Evolutionary conservation across 257 asterid species (phyloP).

Genomic region (Plantago elongata): DNA sequence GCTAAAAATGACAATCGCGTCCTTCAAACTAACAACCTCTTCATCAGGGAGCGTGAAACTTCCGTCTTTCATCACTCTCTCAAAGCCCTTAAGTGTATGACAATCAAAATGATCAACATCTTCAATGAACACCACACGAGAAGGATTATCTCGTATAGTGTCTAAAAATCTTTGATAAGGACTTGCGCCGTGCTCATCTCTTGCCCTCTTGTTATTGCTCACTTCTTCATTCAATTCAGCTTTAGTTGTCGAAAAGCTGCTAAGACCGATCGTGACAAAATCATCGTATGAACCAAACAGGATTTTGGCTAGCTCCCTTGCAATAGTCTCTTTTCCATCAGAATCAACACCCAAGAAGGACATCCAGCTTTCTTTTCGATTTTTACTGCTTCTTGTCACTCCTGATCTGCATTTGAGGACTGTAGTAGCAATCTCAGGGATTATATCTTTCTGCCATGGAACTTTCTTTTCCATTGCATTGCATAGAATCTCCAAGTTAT

Average conservation of each 20-base stretch:
- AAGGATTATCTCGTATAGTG: slow-evolving; percentile 53
- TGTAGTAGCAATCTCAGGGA: slow-evolving; percentile 45
- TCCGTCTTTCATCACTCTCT: slow-evolving; percentile 44
- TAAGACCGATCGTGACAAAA: slow-evolving; percentile 37
- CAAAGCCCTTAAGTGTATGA: slow-evolving; percentile 36
- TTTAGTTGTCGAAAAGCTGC: slow-evolving; percentile 34
- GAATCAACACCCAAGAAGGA: slow-evolving; percentile 57
- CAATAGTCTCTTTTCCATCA: slow-evolving; percentile 57
- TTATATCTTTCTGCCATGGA: slow-evolving; percentile 53
- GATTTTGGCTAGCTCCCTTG: slow-evolving; percentile 54
- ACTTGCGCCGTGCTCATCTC: slow-evolving; percentile 54
- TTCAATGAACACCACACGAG: slow-evolving; percentile 63
- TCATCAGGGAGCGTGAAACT: slow-evolving; percentile 27
- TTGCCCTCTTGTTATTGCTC: slow-evolving; percentile 50
- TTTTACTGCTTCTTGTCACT: slow-evolving; percentile 8
- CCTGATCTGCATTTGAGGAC: slow-evolving; percentile 65
- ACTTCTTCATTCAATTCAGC: slow-evolving; percentile 35
- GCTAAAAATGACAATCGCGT: slow-evolving; percentile 67
- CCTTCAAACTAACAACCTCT: slow-evolving; percentile 47
- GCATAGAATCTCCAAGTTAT: slow-evolving; percentile 36
- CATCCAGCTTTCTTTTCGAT: slow-evolving; percentile 55
- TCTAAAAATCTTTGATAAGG: slow-evolving; percentile 55
- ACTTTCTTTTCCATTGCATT: slow-evolving; percentile 52
- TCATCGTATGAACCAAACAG: slow-evolving; percentile 54
- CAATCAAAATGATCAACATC: slow-evolving; percentile 50